These are phyloP conservation scores for Prunella vulgaris DNA, from an alignment of 257 asterid genomes.

Conservation along the genomic window DNA sequence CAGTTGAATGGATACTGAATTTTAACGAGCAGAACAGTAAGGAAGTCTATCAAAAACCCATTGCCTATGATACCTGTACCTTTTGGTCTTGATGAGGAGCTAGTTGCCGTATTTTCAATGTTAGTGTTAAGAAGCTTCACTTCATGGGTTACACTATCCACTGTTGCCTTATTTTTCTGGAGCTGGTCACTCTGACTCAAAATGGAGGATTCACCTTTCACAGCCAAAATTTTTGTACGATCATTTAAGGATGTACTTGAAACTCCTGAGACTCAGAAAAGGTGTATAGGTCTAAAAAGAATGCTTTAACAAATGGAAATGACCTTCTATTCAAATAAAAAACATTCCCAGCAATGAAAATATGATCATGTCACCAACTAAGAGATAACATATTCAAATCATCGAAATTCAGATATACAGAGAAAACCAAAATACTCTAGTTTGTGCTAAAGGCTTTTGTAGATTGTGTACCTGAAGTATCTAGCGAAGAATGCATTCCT, in stretches of 20 bases:
- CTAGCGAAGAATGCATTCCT: conserved; percentile 9
- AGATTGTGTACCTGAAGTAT: conserved; percentile 22
- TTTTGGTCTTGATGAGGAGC: conserved; percentile 59
- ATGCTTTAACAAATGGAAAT: neutral
- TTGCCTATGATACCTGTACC: conserved; percentile 30
- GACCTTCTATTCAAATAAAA: conserved; percentile 4
- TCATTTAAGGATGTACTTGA: conserved; percentile 37
- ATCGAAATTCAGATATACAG: neutral
- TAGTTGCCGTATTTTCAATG: conserved; percentile 32
- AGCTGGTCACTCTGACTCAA: conserved; percentile 26
- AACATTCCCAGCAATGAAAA: neutral
- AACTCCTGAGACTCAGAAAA: conserved; percentile 26
- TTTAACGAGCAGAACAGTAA: neutral
- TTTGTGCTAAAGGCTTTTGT: neutral
- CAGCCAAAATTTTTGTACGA: conserved; percentile 27
- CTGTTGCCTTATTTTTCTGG: conserved; percentile 31
- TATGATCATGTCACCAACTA: neutral
- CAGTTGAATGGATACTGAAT: neutral
- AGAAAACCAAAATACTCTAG: conserved; percentile 8
- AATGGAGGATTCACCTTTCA: conserved; percentile 37
- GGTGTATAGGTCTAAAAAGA: neutral
- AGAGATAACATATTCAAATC: neutral
- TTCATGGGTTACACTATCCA: conserved; percentile 29
- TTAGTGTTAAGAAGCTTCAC: conserved; percentile 29
- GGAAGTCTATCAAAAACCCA: neutral